Base-by-base conservation (phyloP, 768 basidiomycete genomes). In the Tylopilus rubrobrunneus region DNA sequence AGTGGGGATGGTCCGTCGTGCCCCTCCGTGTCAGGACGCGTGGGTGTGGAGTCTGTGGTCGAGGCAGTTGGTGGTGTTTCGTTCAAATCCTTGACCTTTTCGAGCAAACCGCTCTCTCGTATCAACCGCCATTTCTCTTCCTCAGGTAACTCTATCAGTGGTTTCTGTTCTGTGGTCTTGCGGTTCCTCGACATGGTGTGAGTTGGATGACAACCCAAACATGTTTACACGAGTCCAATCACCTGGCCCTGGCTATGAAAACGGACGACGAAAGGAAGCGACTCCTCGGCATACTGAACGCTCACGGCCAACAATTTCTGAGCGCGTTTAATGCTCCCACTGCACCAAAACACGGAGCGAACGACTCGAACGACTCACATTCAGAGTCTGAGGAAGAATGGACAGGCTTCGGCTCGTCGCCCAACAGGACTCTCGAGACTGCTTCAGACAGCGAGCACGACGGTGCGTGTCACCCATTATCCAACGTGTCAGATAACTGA, bases 111-210 rank as follows among this genome's bases (percentile, higher is more conserved):
- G 14, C 82, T 78, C 56, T 89, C 75, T 10, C 81, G 79, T 59
- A 91, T 79, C 36, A 92, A 68, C 12, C 88, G 80, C 87, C 85
- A 86, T 76, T 91, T 82, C 66, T 92, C 89, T 2, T 86, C 82
- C 63, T 88, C 83, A 4, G 87, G 65, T 36, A 92, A 83, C 36
- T 84, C 77, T 42, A 79, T 54, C n/a, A 61, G 48, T 50, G 61
- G 61, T 51, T 54, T 59, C 29, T 59, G 55, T 29, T 27, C 53
- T 27, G 57, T 60, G 43, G 25, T 56, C 47, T 67, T 66, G 55
- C 64, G 63, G 33, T 53, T 68, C 55, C 46, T 68, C 29, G 29
- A 31, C 34, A 40, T 5, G 5, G 9, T 3, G 44, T 28, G 49
- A 37, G 17, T 17, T 19, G 23, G 12, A 10, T 29, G 7, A n/a